Evolutionary conservation across 75 land plant genomes (phyloP).

Genomic region (Cunninghamia lanceolata): DNA sequence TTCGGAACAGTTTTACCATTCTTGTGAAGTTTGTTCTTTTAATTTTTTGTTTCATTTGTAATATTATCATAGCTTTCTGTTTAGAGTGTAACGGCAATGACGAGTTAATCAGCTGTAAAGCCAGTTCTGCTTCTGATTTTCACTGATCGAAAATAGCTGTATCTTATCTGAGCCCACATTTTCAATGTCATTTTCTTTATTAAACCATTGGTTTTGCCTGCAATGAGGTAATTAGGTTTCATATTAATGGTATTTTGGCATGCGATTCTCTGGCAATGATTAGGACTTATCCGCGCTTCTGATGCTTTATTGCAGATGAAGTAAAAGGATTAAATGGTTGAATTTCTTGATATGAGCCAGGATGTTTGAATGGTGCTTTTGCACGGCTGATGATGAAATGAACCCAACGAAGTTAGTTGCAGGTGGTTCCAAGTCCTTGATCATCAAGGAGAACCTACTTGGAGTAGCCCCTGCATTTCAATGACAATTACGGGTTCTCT

Average conservation of each 20-base stretch:
- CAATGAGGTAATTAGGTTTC: neutral
- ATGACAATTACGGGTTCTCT: neutral
- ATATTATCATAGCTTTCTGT: too few relatives aligned
- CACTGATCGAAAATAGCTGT: neutral
- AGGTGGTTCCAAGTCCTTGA: slow-evolving; percentile 6
- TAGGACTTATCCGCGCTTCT: neutral
- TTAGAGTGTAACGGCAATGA: neutral
- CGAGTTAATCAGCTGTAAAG: neutral
- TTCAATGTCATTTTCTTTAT: neutral
- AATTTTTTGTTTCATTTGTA: neutral
- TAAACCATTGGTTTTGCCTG: neutral
- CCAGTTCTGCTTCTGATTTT: slow-evolving; percentile 16
- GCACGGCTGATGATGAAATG: neutral
- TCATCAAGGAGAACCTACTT: slow-evolving; percentile 11
- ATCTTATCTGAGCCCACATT: neutral
- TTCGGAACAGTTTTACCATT: neutral
- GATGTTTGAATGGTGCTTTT: neutral
- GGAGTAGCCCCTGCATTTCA: slow-evolving; percentile 8
- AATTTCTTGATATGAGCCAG: slow-evolving; percentile 10
- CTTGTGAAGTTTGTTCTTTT: neutral
- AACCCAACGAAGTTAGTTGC: slow-evolving; percentile 1
- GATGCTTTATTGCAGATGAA: neutral
- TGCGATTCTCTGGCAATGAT: neutral
- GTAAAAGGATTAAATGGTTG: slow-evolving; percentile 6
- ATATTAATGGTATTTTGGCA: neutral